These are phyloP conservation scores for Trifolium fragiferum DNA, from an alignment of 306 rosid genomes.

Conservation along the genomic window DNA sequence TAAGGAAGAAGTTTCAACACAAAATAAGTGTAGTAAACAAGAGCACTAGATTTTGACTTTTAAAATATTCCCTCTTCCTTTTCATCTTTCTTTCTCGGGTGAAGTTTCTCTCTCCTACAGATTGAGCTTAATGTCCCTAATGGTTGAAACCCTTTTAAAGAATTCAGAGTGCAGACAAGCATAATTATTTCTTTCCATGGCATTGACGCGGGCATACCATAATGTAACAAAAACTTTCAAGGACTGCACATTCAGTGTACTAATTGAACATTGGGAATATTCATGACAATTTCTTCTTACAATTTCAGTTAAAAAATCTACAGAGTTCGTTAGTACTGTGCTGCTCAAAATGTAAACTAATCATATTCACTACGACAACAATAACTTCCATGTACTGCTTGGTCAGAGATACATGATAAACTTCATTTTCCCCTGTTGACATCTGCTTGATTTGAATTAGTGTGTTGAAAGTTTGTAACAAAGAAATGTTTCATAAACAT, in stretches of 20 bases:
- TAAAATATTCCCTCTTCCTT: constrained; percentile 32
- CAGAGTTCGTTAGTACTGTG: neutral
- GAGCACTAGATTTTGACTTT: constrained; percentile 4
- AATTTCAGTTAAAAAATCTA: constrained; percentile 1
- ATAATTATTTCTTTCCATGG: neutral
- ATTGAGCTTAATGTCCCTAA: constrained; percentile 32
- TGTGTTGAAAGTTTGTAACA: constrained; percentile 5
- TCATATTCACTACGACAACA: constrained; percentile 18
- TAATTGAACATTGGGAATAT: constrained; percentile 18
- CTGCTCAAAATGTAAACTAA: constrained; percentile 28
- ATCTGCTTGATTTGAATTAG: constrained; percentile 23
- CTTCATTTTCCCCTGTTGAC: constrained; percentile 19
- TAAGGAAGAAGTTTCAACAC: too few species aligned
- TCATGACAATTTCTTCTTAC: constrained; percentile 24
- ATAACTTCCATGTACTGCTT: constrained; percentile 24
- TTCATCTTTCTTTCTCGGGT: constrained; percentile 30
- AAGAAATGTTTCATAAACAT: constrained; percentile 20
- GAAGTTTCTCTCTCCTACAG: constrained; percentile 30
- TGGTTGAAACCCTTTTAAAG: constrained; percentile 25
- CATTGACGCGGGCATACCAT: constrained; percentile 13
- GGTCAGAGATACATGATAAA: constrained; percentile 20
- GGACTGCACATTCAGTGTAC: constrained; percentile 2
- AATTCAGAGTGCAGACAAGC: constrained; percentile 6
- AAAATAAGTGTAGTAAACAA: constrained; percentile 22
- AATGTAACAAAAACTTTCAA: neutral